These are phyloP conservation scores for Microdochium bolleyi DNA, from an alignment of 2,329 filamentous ascomycete species.

Conservation along the genomic window DNA sequence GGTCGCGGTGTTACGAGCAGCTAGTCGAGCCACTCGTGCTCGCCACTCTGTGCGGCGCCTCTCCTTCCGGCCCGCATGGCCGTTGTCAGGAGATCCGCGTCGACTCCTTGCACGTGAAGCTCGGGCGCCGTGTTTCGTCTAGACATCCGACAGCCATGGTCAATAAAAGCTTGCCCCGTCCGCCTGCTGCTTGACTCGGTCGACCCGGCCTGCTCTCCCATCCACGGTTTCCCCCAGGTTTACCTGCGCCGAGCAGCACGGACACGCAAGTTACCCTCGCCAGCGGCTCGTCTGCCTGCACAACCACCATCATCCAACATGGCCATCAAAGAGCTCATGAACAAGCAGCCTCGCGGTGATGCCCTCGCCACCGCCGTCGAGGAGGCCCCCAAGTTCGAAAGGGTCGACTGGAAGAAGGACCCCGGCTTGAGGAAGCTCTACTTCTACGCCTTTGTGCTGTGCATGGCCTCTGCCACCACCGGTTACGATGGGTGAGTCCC, in stretches of 20 bases:
- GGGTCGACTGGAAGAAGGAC: constrained; percentile 43
- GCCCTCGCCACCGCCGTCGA: constrained; percentile 25
- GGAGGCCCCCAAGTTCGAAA: constrained; percentile 41
- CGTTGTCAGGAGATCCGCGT: neutral
- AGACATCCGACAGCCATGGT: too few species aligned
- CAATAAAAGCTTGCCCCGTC: neutral
- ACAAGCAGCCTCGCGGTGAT: constrained; percentile 10
- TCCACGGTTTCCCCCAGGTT: neutral
- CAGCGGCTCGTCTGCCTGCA: constrained; percentile 3
- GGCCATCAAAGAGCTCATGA: constrained; percentile 9
- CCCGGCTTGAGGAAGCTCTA: constrained; percentile 49
- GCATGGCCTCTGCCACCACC: constrained; percentile 47
- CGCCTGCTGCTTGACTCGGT: neutral
- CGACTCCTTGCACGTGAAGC: neutral
- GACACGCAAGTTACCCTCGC: constrained; percentile 25
- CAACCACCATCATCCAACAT: constrained; percentile 5
- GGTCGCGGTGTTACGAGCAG: too few species aligned
- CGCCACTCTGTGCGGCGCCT: neutral
- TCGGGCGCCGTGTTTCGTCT: neutral
- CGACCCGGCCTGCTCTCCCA: neutral
- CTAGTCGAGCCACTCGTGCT: neutral
- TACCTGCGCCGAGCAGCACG: neutral
- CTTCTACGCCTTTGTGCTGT: constrained; percentile 41
- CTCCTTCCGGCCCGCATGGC: neutral
- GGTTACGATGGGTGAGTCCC: constrained; percentile 44